phyloP scores from a whole-genome alignment of 345 rosid species.

The Eucalyptus erythrocorys region DNA sequence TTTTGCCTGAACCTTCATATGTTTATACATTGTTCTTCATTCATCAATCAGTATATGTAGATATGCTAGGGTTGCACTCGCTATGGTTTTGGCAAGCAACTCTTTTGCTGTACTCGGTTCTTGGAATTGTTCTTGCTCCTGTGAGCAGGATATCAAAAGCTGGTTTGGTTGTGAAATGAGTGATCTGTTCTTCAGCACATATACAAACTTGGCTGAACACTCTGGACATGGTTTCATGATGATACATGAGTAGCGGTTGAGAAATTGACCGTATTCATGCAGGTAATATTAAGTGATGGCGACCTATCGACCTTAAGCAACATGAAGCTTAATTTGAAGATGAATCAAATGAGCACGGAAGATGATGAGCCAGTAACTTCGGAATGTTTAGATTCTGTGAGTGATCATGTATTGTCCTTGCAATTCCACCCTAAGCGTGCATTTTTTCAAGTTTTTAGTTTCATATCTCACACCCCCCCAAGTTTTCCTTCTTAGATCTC shows the following conservation, averaged over 20 bases:
- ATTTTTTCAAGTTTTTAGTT: neutral
- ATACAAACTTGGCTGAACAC: neutral
- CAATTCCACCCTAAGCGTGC: neutral
- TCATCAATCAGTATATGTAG: neutral
- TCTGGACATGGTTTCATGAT: neutral
- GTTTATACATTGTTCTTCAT: neutral
- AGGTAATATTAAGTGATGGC: neutral
- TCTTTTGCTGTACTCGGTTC: neutral
- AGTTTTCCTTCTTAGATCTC: neutral
- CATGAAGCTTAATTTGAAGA: neutral
- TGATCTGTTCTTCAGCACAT: neutral
- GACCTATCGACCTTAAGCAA: neutral
- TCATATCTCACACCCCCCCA: neutral
- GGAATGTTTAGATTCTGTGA: neutral
- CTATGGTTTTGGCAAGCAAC: neutral
- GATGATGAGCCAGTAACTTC: neutral
- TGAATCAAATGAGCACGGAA: neutral
- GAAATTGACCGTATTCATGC: neutral
- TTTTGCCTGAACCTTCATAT: neutral
- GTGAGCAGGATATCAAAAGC: neutral
- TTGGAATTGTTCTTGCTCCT: neutral
- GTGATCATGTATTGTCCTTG: neutral
- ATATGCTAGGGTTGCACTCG: neutral
- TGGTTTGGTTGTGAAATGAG: neutral
- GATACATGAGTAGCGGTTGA: neutral